These are phyloP conservation scores for Polygonum maritimum DNA, from an alignment of 148 eudicot species.

Conservation along the genomic window DNA sequence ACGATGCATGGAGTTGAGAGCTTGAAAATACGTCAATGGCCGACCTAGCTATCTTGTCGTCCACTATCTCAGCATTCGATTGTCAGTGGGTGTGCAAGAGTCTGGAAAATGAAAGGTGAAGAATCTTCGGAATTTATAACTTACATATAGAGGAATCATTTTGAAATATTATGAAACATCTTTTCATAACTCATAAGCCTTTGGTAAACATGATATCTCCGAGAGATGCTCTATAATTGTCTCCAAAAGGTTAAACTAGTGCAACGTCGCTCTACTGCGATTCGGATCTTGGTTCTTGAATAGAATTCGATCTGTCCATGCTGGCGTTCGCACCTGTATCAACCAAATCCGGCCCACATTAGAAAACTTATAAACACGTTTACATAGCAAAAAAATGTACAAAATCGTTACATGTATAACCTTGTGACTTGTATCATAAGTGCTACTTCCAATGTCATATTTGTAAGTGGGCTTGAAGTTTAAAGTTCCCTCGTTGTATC, in stretches of 20 bases:
- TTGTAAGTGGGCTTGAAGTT: conserved; percentile 49
- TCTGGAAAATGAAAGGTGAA: not conserved
- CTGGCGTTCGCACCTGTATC: conserved; percentile 39
- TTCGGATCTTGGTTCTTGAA: conserved; percentile 33
- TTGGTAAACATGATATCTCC: no score
- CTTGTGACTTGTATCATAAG: conserved; percentile 48
- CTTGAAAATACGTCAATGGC: not conserved
- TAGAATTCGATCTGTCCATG: conserved; percentile 49
- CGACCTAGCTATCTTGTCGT: not conserved
- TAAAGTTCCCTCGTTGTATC: conserved; percentile 39
- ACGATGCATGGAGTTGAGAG: not conserved
- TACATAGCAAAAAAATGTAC: no score
- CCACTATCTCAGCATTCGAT: not conserved
- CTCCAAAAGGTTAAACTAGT: no score
- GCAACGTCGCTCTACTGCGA: conserved; percentile 21
- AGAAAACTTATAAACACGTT: not conserved
- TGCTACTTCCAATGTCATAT: conserved; percentile 35
- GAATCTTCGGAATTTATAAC: not conserved
- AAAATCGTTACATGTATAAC: conserved; percentile 11
- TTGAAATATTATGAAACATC: not conserved
- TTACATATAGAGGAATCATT: not conserved
- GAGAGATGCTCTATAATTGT: no score
- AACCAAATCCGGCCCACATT: not conserved
- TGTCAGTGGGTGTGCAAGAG: not conserved
- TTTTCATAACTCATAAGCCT: no score